phyloP scores from a whole-genome alignment of 257 asterid genomes.

The Cinchona pubescens region DNA sequence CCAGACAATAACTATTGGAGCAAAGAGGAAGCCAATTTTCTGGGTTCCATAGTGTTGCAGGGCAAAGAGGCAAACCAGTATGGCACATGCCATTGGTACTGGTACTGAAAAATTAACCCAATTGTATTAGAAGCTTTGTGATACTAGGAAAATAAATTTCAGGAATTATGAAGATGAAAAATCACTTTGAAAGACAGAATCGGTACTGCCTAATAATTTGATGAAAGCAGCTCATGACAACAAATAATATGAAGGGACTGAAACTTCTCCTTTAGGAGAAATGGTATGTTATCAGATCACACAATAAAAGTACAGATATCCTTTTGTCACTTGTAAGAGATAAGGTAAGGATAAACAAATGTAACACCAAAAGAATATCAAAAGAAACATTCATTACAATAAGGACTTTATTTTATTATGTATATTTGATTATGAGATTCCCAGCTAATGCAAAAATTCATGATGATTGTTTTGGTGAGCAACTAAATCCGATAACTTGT shows the following conservation, averaged over 20 bases:
- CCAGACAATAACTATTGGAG: conserved; percentile 88
- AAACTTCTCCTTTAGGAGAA: not conserved
- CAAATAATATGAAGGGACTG: no score
- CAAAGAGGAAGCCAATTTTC: conserved; percentile 72
- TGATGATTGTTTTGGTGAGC: not conserved
- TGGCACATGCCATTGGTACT: conserved; percentile 74
- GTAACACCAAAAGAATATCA: no score
- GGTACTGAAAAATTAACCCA: conserved; percentile 57
- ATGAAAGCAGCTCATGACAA: not conserved
- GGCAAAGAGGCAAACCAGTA: conserved; percentile 82
- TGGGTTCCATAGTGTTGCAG: conserved; percentile 83
- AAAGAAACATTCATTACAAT: not conserved
- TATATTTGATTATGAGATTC: not conserved
- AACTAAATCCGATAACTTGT: no score
- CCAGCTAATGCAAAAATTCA: not conserved
- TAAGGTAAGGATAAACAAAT: no score
- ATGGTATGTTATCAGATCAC: not conserved
- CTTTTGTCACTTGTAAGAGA: not conserved
- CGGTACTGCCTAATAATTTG: not conserved
- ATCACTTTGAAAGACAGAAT: not conserved
- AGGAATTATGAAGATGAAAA: not conserved
- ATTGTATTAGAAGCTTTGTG: conserved; percentile 21
- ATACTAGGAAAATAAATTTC: not conserved
- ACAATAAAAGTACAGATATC: not conserved
- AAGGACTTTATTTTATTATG: no score